Evolutionary conservation across 306 rosid species (phyloP).

Genomic region (Quillaja saponaria): DNA sequence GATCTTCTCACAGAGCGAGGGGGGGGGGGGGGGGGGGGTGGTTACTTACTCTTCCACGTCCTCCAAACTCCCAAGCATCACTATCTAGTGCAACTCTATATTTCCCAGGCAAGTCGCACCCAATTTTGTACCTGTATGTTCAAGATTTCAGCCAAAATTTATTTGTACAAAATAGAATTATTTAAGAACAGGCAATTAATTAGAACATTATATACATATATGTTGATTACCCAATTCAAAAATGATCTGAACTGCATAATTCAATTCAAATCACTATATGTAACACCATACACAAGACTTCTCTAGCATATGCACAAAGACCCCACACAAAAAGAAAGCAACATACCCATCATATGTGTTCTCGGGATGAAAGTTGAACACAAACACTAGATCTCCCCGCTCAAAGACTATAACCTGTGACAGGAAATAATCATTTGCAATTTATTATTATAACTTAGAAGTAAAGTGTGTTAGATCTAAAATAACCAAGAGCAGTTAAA

Average conservation of each 20-base stretch:
- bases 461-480: slow-evolving; percentile 1
- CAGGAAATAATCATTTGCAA: slow-evolving; percentile 22
- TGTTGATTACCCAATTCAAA: no score
- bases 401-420: slow-evolving; percentile 86
- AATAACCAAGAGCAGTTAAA: slow-evolving; percentile 5
- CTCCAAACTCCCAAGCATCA: slow-evolving; percentile 82
- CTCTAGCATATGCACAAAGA: slow-evolving; percentile 4
- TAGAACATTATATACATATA: no score
- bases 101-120: slow-evolving; percentile 96
- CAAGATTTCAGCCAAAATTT: slow-evolving; percentile 31
- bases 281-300: slow-evolving; percentile 15
- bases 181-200: no score
- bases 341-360: slow-evolving; percentile 79
- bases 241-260: no score
- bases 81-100: slow-evolving; percentile 94
- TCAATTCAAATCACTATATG: slow-evolving; percentile 2
- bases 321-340: slow-evolving; percentile 20
- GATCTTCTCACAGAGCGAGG: no score
- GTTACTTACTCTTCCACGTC: slow-evolving; percentile 96
- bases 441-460: slow-evolving; percentile 19
- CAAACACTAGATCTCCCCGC: slow-evolving; percentile 89
- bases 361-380: slow-evolving; percentile 89
- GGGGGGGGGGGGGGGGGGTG: no score
- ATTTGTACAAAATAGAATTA: no score
- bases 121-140: slow-evolving; percentile 80